Percentiles rank a stretch among this genome's conserved stretches.
Conservation (phyloP, 2,329 filamentous ascomycete species). For the Albifimbria verrucaria region DNA sequence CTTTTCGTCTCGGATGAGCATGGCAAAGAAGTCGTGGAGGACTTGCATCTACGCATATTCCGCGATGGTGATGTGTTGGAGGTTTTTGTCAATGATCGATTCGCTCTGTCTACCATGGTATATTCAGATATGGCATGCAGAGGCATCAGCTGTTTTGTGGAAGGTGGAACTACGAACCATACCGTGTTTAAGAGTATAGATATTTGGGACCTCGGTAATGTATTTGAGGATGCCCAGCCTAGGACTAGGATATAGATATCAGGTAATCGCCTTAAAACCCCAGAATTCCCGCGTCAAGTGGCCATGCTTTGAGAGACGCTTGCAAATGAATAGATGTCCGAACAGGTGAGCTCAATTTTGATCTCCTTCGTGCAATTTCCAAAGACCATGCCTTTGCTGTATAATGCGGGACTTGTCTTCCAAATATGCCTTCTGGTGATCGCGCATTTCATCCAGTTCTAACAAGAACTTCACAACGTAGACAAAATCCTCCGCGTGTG, state of each 20-base stretch:
- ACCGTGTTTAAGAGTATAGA: neutral
- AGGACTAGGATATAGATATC: neutral
- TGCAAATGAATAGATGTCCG: no score
- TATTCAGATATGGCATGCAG: conserved; percentile 8
- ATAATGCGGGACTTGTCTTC: conserved; percentile 22
- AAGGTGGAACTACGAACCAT: neutral
- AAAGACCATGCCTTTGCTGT: neutral
- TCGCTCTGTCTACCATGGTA: conserved; percentile 22
- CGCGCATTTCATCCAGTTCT: conserved; percentile 43
- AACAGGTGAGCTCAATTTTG: no score
- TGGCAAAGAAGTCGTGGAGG: conserved; percentile 13
- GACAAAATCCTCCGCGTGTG: conserved; percentile 50
- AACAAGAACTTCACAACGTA: conserved; percentile 50
- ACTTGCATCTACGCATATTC: conserved; percentile 16
- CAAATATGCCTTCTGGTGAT: conserved; percentile 39
- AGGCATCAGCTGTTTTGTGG: neutral
- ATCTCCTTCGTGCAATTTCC: neutral
- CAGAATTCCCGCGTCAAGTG: no score
- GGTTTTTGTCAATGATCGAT: conserved; percentile 22
- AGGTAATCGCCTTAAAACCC: no score
- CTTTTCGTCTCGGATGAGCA: conserved; percentile 29
- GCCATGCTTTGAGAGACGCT: no score
- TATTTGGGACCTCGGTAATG: neutral
- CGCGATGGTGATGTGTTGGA: conserved; percentile 21
- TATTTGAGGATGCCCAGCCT: neutral